Conservation (phyloP, 1,284 basidiomycete genomes). For the Coniophora puteana region DNA sequence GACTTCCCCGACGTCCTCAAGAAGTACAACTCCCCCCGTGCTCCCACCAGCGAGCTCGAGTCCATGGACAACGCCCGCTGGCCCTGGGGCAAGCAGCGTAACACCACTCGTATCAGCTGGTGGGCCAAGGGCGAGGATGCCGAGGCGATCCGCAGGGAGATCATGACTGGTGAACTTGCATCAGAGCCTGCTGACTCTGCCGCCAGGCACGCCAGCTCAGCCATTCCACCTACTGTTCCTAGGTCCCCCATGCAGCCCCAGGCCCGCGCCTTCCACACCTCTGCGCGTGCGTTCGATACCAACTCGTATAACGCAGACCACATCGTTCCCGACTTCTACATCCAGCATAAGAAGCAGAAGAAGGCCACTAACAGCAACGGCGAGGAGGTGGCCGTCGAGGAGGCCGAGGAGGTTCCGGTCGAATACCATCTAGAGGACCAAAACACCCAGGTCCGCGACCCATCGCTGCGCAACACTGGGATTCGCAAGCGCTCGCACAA, state of each 20-base stretch:
- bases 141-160: slow-evolving; percentile 12
- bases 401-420: neutral
- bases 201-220: neutral
- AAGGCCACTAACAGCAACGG: slow-evolving; percentile 3
- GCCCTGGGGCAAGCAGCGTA: slow-evolving; percentile 24
- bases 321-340: slow-evolving; percentile 25
- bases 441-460: slow-evolving; percentile 4
- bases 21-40: slow-evolving; percentile 25
- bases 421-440: too few species aligned
- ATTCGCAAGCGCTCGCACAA: slow-evolving; percentile 7
- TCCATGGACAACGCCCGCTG: slow-evolving; percentile 39
- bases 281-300: slow-evolving; percentile 18
- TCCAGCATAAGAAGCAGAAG: slow-evolving; percentile 18
- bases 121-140: slow-evolving; percentile 21
- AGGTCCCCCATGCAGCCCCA: slow-evolving; percentile 9
- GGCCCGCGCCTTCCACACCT: slow-evolving; percentile 26
- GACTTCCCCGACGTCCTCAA: slow-evolving; percentile 29
- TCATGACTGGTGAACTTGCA: slow-evolving; percentile 8
- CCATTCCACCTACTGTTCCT: neutral
- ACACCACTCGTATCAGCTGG: slow-evolving; percentile 19
- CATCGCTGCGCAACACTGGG: slow-evolving; percentile 2
- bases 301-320: slow-evolving; percentile 21
- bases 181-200: neutral
- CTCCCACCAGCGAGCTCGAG: slow-evolving; percentile 15
- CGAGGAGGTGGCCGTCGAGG: neutral